Percentiles rank a stretch among this genome's conserved stretches.
phyloP scores from a whole-genome alignment of 1,284 basidiomycete species.

The Puccinia hordei region DNA sequence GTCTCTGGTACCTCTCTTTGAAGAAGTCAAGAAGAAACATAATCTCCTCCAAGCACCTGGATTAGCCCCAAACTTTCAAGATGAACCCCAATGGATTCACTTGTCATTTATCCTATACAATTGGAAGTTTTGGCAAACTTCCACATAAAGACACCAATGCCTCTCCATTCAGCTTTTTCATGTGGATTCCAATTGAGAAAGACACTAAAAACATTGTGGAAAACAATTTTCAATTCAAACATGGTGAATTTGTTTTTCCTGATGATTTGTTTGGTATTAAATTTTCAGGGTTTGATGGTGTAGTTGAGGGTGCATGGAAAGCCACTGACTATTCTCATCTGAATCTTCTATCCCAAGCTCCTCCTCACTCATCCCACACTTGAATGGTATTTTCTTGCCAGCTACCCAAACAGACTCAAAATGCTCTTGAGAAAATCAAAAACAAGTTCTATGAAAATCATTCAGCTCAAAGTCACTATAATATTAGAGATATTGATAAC shows the following conservation, averaged over 20 bases:
- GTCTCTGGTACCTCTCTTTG: background rate
- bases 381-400: no score
- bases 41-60: background rate
- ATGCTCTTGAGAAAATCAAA: no score
- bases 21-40: background rate
- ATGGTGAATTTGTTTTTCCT: constrained; percentile 3
- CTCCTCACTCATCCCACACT: no score
- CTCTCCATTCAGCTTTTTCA: background rate
- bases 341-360: no score
- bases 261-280: background rate
- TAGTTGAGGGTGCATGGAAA: no score
- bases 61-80: background rate
- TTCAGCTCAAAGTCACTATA: no score
- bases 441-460: no score
- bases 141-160: background rate
- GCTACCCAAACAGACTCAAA: no score
- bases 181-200: background rate
- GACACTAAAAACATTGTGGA: background rate
- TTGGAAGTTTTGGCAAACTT: background rate
- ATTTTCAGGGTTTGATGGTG: no score
- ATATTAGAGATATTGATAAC: no score
- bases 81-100: background rate
- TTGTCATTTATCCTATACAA: background rate
- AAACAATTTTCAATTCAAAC: background rate
- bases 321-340: no score